A percentile compares a stretch with the other conserved stretches of the same genome.
Conservation (phyloP, 441 rosid genomes). For the Oxalis stricta region DNA sequence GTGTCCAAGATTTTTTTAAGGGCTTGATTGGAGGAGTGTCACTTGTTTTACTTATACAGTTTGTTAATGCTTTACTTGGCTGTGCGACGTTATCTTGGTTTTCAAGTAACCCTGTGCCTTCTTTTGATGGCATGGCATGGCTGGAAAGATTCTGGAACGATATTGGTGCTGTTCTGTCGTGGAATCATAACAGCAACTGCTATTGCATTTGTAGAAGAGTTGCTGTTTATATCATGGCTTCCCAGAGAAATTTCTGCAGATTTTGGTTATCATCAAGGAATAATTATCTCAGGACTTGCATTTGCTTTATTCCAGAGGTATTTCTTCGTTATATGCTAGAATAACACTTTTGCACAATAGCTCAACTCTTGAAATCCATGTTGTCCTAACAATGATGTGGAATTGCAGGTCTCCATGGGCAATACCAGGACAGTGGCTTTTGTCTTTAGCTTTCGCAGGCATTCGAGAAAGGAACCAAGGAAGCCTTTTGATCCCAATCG, state of each 20-base stretch:
- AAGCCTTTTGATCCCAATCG: conserved; percentile 62
- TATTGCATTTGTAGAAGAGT: conserved; percentile 71
- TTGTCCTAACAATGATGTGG: conserved; percentile 1
- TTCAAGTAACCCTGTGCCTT: conserved; percentile 29
- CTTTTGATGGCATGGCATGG: conserved; percentile 26
- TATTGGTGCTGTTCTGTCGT: conserved; percentile 32
- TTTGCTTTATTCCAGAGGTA: conserved; percentile 81
- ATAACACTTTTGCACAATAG: not conserved
- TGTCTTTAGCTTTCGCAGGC: conserved; percentile 66
- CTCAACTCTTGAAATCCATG: too few relatives aligned
- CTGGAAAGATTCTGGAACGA: conserved; percentile 29
- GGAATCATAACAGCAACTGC: conserved; percentile 54
- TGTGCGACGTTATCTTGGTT: conserved; percentile 51
- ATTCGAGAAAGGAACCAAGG: conserved; percentile 52
- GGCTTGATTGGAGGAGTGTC: conserved; percentile 61
- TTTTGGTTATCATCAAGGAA: conserved; percentile 65
- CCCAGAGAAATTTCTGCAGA: conserved; percentile 74
- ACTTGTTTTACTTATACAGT: conserved; percentile 55
- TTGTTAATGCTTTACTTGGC: conserved; percentile 47
- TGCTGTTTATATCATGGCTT: conserved; percentile 85
- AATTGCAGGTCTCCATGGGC: conserved; percentile 55
- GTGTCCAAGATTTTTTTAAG: conserved; percentile 41
- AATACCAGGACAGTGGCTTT: conserved; percentile 72
- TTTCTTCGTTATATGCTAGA: not conserved
- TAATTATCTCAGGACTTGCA: conserved; percentile 64